A percentile compares a stretch with the other conserved stretches of the same genome.
Conservation (phyloP, 768 basidiomycete genomes). For the Tremella yokohamensis region DNA sequence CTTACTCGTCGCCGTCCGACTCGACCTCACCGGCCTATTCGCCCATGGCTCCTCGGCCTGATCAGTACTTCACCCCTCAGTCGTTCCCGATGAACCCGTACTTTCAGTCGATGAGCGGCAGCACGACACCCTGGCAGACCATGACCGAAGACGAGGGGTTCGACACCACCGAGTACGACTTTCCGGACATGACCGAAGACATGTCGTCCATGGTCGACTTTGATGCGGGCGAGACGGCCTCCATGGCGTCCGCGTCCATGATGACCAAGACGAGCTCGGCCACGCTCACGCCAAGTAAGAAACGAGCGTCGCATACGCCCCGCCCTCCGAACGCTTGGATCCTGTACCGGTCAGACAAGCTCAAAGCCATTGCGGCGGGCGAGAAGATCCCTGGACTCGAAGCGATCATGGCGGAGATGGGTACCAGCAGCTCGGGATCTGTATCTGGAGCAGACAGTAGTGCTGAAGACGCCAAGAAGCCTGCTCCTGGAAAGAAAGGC, state of each 20-base stretch:
- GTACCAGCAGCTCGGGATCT: constrained; percentile 6
- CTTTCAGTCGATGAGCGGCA: not conserved
- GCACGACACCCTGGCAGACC: not conserved
- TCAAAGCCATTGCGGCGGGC: constrained; percentile 52
- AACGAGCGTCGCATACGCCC: constrained; percentile 48
- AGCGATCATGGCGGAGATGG: constrained; percentile 25
- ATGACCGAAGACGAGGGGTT: constrained; percentile 5
- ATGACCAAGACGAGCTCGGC: not conserved
- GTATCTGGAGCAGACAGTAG: constrained; percentile 9
- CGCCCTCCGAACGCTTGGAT: constrained; percentile 83
- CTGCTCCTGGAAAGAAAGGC: constrained; percentile 26
- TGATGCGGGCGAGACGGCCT: constrained; percentile 1
- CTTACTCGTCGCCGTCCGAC: constrained; percentile 1
- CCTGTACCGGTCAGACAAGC: constrained; percentile 66
- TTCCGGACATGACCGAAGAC: constrained; percentile 2
- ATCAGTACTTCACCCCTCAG: constrained; percentile 1
- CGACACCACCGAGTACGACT: not conserved
- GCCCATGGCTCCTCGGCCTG: not conserved
- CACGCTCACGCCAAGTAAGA: not conserved
- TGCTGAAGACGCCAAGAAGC: constrained; percentile 7
- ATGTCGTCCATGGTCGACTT: constrained; percentile 3
- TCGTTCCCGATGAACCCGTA: constrained; percentile 3
- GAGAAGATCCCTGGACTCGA: constrained; percentile 32
- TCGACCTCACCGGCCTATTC: not conserved
- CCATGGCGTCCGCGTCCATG: constrained; percentile 4